These are phyloP conservation scores for Saccharomycopsis fodiens DNA, from an alignment of 805 yeast species.

Conservation along the genomic window DNA sequence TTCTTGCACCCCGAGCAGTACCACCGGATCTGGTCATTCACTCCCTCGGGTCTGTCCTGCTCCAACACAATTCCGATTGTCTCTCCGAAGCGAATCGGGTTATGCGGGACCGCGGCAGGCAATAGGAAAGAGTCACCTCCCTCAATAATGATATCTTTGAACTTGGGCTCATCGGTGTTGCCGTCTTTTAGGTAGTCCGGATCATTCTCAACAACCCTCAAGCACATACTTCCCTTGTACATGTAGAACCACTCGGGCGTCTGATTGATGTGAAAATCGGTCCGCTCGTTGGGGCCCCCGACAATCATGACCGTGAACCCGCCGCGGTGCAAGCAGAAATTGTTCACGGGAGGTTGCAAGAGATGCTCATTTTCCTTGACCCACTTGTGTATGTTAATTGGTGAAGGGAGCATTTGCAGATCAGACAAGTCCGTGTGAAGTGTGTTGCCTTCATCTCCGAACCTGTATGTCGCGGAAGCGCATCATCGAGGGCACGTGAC, in stretches of 20 bases:
- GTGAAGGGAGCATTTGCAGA: constrained; percentile 26
- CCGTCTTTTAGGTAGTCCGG: constrained; percentile 13
- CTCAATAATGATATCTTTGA: constrained; percentile 63
- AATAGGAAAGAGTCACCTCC: constrained; percentile 88
- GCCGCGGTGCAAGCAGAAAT: constrained; percentile 82
- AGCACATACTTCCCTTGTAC: constrained; percentile 77
- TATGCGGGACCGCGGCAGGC: constrained; percentile 83
- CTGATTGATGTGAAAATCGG: constrained; percentile 88
- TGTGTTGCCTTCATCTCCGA: not conserved
- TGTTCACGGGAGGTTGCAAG: constrained; percentile 87
- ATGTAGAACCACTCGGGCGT: constrained; percentile 93
- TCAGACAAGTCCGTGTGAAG: not conserved
- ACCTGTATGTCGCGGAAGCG: not conserved
- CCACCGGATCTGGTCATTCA: constrained; percentile 76
- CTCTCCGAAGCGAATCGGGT: constrained; percentile 77
- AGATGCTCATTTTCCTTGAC: constrained; percentile 65
- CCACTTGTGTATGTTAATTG: constrained; percentile 79
- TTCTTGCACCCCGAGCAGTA: constrained; percentile 67
- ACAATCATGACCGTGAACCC: constrained; percentile 94
- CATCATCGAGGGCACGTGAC: not conserved
- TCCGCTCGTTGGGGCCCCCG: constrained; percentile 92
- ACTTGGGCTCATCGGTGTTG: constrained; percentile 42
- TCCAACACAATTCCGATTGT: constrained; percentile 90
- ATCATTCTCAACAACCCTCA: constrained; percentile 62
- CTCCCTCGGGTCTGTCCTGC: constrained; percentile 75